Percentiles rank a stretch among this genome's conserved stretches.
These are phyloP conservation scores for Bruguiera parviflora DNA, from an alignment of 345 rosid genomes.

Conservation along the genomic window DNA sequence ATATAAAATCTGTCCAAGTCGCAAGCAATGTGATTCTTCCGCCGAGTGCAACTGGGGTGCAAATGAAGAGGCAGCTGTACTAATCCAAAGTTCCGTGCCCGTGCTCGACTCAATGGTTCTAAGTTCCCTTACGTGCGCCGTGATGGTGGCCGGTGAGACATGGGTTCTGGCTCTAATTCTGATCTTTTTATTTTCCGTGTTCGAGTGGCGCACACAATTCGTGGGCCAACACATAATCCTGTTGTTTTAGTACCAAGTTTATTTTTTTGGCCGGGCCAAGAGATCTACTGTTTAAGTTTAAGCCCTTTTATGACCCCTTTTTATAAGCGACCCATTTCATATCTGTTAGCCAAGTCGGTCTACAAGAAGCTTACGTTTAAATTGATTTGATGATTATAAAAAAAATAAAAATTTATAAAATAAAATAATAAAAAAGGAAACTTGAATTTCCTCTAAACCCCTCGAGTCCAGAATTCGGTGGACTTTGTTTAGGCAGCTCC, in stretches of 20 bases:
- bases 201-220: background rate
- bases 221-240: background rate
- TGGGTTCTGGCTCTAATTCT: background rate
- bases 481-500: too few relatives aligned
- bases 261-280: background rate
- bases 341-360: too few relatives aligned
- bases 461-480: too few relatives aligned
- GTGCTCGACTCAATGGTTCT: constrained; percentile 27
- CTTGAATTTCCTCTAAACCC: too few relatives aligned
- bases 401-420: too few relatives aligned
- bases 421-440: too few relatives aligned
- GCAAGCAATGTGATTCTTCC: constrained; percentile 16
- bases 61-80: constrained; percentile 27
- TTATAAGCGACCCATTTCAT: too few relatives aligned
- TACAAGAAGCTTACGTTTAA: too few relatives aligned
- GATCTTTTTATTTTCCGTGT: background rate
- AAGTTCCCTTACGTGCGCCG: constrained; percentile 23
- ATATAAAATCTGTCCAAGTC: constrained; percentile 13
- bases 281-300: too few relatives aligned
- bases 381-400: too few relatives aligned
- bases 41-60: constrained; percentile 17
- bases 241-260: background rate
- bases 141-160: constrained; percentile 22
- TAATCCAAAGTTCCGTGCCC: constrained; percentile 19
- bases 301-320: too few relatives aligned